Conservation (phyloP, 2,329 filamentous ascomycete species). For the Apiospora malaysiana region DNA sequence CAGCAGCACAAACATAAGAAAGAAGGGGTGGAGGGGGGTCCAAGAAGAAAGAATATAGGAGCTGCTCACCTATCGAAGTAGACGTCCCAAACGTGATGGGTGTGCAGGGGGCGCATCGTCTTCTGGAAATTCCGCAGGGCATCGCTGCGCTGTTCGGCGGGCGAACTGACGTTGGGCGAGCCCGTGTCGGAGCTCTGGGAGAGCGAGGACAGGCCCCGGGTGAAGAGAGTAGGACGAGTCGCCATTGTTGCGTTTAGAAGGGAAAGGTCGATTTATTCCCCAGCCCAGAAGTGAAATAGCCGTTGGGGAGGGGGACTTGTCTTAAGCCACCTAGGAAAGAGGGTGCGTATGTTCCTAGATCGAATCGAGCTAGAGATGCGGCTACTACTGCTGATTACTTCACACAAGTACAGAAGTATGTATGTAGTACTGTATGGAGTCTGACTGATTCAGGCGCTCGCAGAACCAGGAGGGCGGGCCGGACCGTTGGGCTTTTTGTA, state of each 20-base stretch:
- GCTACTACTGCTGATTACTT: neutral
- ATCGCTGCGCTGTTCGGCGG: constrained; percentile 75
- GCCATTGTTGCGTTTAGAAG: constrained; percentile 52
- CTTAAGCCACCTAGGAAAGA: neutral
- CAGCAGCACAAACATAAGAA: neutral
- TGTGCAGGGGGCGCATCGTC: constrained; percentile 73
- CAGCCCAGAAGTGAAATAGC: neutral
- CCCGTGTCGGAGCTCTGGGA: constrained; percentile 64
- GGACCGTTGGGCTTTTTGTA: constrained; percentile 10
- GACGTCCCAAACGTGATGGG: constrained; percentile 81
- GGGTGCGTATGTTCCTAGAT: neutral
- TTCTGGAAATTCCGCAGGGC: constrained; percentile 85
- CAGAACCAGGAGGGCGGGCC: constrained; percentile 8
- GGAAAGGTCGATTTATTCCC: neutral
- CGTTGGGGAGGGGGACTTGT: neutral
- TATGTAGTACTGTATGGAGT: no score
- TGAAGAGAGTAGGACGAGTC: constrained; percentile 63
- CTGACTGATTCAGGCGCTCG: neutral
- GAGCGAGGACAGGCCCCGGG: constrained; percentile 66
- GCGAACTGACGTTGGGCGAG: constrained; percentile 67
- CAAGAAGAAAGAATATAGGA: neutral
- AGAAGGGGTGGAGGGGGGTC: neutral
- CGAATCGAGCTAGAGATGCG: constrained; percentile 11
- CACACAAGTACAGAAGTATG: neutral
- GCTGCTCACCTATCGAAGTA: constrained; percentile 64